Base-by-base conservation (phyloP, 768 basidiomycete genomes). In the Roridomyces roridus region DNA sequence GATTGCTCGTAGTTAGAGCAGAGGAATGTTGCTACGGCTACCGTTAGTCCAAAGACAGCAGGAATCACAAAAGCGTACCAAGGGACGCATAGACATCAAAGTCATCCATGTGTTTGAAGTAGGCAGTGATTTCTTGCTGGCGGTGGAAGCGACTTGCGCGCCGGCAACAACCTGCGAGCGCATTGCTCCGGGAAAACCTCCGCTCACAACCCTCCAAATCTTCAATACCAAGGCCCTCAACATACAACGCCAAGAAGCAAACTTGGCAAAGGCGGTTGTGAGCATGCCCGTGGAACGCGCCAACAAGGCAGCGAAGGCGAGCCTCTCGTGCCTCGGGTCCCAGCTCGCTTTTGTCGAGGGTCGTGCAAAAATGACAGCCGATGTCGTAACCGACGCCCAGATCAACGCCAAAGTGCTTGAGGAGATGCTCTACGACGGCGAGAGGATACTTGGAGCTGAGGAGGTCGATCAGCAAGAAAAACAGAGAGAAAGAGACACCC, bases 241-340 rank as follows among this genome's bases (percentile, higher is more conserved):
- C 26, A 24, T 64, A 64, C 5, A 36, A 49, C 3, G 60, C 37
- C 20, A 61, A 40, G 29, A 57, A 48, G 17, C 10, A 20, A 3
- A 60, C n/a, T 40, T 63, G 62, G 42, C 62, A 63, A 5, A 15
- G 24, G 3, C 59, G 53, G 18, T 26, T 45, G 46, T 60, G 58
- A 6, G 59, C 57, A 21, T 57, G 44, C 11, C 55, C 63, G 29
- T 61, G 60, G 36, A 55, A 55, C 5, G 53, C 35, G 3, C 53
- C 53, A 6, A 55, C 35, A 12, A 55, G 36, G n/a, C 18, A 51
- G 6, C 39, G 28, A 14, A 41, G 42, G 5, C 41, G 6, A 14
- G 28, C 21, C 17, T 21, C 18, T 10, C n/a, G 18, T 9, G 56
- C 60, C 31, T 31, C 34, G 17, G 26, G 45, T 3, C 45, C 45